Base-by-base conservation (phyloP, 768 basidiomycete species). In the Mycena metata region DNA sequence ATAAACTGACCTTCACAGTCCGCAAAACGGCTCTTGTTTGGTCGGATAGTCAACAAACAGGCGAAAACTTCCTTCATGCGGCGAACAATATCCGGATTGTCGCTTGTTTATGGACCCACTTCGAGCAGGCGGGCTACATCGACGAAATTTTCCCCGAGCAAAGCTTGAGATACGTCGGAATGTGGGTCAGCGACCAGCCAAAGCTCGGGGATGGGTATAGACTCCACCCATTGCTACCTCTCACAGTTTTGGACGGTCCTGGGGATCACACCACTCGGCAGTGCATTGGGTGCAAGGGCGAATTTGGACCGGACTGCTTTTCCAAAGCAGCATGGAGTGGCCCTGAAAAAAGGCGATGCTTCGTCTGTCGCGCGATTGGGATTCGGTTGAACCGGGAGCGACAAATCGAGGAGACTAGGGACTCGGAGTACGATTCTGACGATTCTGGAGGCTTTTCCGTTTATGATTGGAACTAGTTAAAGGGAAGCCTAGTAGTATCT, bases 11-110 rank as follows among this genome's bases (percentile, higher is more conserved):
- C 30, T 35, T 21, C 57, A 12, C 35, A 10, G 39, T 51, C n/a
- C 49, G 43, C 24, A n/a, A n/a, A n/a, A n/a, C n/a, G n/a, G n/a
- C n/a, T n/a, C n/a, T n/a, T n/a, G n/a, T n/a, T n/a, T n/a, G n/a
- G n/a, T n/a, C n/a, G n/a, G n/a, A n/a, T n/a, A n/a, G n/a, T n/a
- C n/a, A n/a, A n/a, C n/a, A n/a, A n/a, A n/a, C n/a, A n/a, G n/a
- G n/a, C n/a, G n/a, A n/a, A n/a, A n/a, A n/a, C n/a, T 46, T 57
- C 15, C 5, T 13, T 3, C 64, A 69, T 49, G 61, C 61, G 4
- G 67, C 67, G 12, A 59, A 63, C 50, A 61, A 69, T 24, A 64
- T 69, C 42, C 1, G 0, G 5, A 36, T 69, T 30, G 64, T 69
- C 15, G 1, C 43, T 3, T 5, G 33, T 13, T 46, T 69, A 6